A percentile compares a stretch with the other conserved stretches of the same genome.
Conservation (phyloP, 176 grass and related monocot species). For the Paspalum notatum region DNA sequence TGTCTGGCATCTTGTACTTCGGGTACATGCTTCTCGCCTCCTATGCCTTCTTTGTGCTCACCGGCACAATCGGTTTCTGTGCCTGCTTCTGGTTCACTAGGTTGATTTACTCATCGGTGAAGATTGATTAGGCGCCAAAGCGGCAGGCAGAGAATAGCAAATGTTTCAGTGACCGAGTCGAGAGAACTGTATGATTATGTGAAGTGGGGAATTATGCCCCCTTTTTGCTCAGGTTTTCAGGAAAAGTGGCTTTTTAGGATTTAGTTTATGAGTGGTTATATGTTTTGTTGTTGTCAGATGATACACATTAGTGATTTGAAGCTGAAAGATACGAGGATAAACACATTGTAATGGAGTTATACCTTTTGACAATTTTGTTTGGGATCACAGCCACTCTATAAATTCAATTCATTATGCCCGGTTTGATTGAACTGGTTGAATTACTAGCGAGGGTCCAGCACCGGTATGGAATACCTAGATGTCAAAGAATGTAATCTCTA, state of each 20-base stretch:
- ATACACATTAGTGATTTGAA: constrained; percentile 38
- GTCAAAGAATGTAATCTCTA: constrained; percentile 5
- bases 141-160: constrained; percentile 9
- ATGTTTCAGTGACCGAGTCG: constrained; percentile 13
- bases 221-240: constrained; percentile 28
- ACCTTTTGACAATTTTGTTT: constrained; percentile 11
- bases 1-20: constrained; percentile 70
- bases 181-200: constrained; percentile 52
- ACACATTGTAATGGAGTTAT: constrained; percentile 30
- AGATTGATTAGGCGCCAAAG: constrained; percentile 56
- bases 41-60: constrained; percentile 65
- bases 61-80: constrained; percentile 66
- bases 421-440: constrained; percentile 11
- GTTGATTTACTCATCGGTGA: constrained; percentile 71
- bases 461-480: background rate
- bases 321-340: constrained; percentile 19
- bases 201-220: constrained; percentile 44
- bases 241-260: constrained; percentile 36
- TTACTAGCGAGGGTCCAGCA: background rate
- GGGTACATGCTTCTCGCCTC: constrained; percentile 77
- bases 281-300: constrained; percentile 46
- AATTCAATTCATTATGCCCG: constrained; percentile 44
- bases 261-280: constrained; percentile 35
- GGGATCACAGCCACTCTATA: constrained; percentile 5
- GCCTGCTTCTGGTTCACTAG: constrained; percentile 78